phyloP scores from a whole-genome alignment of 2,329 filamentous ascomycete species.

The Chrysoporthe puriensis region DNA sequence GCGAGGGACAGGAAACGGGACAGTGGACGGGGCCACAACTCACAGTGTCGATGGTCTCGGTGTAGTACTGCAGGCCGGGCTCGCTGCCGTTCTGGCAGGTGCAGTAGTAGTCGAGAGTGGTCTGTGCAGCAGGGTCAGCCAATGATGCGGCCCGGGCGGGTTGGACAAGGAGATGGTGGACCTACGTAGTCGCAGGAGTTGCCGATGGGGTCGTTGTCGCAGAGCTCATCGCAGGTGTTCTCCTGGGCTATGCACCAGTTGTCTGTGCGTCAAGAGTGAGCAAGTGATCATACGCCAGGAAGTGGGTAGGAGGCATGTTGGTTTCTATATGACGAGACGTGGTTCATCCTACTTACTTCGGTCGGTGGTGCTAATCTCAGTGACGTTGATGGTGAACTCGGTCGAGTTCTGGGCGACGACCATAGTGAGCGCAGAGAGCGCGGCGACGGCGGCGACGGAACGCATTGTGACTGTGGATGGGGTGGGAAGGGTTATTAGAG shows the following conservation, averaged over 20 bases:
- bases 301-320: too few species aligned
- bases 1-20: conserved; percentile 4
- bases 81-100: conserved; percentile 53
- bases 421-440: conserved; percentile 48
- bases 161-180: conserved; percentile 17
- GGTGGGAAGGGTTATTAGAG: not conserved
- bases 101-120: conserved; percentile 52
- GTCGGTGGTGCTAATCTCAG: conserved; percentile 37
- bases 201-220: conserved; percentile 40
- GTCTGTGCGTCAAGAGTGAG: conserved; percentile 42
- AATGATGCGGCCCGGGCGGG: conserved; percentile 19
- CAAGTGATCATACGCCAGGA: not conserved
- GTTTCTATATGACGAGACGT: not conserved
- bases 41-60: conserved; percentile 53
- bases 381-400: conserved; percentile 42
- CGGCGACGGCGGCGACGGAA: conserved; percentile 44
- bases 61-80: conserved; percentile 58
- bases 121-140: conserved; percentile 35
- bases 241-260: conserved; percentile 56
- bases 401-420: conserved; percentile 52
- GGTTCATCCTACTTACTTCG: conserved; percentile 44
- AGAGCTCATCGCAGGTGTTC: conserved; percentile 55
- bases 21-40: conserved; percentile 25
- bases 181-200: conserved; percentile 55
- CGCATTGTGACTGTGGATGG: conserved; percentile 43